phyloP scores from a whole-genome alignment of 305 asterid species.

The Fraxinus greggii region DNA sequence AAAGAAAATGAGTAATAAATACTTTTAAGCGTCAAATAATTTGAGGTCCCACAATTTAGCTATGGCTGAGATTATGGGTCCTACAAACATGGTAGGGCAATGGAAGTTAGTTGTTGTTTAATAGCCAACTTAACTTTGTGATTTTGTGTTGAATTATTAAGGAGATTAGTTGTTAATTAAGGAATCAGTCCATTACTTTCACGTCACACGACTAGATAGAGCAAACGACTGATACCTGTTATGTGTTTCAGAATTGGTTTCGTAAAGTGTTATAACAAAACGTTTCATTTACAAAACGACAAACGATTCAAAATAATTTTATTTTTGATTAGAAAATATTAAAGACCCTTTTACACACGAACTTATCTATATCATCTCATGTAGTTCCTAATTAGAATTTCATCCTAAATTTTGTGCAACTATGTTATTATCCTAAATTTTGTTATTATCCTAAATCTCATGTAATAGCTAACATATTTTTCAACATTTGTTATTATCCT shows the following conservation, averaged over 20 bases:
- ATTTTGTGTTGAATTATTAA: not conserved
- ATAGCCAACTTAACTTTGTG: not conserved
- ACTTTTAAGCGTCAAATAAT: not conserved
- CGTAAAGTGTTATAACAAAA: not conserved
- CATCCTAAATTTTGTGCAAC: too few relatives aligned
- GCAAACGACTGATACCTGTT: not conserved
- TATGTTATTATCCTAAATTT: not conserved
- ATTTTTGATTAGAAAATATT: not conserved
- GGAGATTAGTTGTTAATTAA: not conserved
- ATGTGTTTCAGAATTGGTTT: not conserved
- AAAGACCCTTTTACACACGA: not conserved
- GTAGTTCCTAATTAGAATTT: not conserved
- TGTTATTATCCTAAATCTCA: not conserved
- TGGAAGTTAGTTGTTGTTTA: conserved; percentile 3
- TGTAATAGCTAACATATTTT: too few relatives aligned
- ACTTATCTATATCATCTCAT: not conserved
- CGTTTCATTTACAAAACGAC: not conserved
- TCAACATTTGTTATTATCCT: not conserved
- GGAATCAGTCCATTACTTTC: not conserved
- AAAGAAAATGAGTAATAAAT: not conserved
- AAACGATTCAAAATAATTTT: not conserved
- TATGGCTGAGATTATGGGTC: not conserved
- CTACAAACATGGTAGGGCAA: not conserved
- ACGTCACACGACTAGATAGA: not conserved
- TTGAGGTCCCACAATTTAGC: not conserved